These are phyloP conservation scores for Croton setiger DNA, from an alignment of 441 rosid genomes.

Conservation along the genomic window DNA sequence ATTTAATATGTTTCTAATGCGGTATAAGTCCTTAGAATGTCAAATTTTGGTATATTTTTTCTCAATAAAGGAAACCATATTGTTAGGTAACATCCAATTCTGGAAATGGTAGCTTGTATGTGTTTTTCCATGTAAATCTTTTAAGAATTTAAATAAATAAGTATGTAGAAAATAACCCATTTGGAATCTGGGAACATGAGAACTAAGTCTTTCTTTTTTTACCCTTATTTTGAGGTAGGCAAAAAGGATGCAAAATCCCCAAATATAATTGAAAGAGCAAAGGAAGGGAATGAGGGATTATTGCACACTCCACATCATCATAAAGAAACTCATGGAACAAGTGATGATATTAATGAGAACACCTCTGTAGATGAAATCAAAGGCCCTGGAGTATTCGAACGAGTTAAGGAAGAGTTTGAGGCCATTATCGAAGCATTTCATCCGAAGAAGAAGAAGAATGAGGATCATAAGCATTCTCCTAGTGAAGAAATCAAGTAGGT, in stretches of 20 bases:
- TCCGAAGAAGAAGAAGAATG: constrained; percentile 40
- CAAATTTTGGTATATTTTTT: no score
- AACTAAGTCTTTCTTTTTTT: not conserved
- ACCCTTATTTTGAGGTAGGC: constrained; percentile 5
- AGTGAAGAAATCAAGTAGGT: constrained; percentile 11
- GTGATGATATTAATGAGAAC: constrained; percentile 49
- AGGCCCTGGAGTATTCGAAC: constrained; percentile 48
- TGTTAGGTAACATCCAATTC: no score
- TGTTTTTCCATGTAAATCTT: not conserved
- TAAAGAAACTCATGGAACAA: constrained; percentile 52
- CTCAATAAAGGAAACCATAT: no score
- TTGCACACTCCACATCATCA: constrained; percentile 31
- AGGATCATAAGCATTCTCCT: constrained; percentile 11
- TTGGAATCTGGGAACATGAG: not conserved
- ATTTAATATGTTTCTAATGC: not conserved
- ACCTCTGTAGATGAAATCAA: constrained; percentile 44
- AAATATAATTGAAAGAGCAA: constrained; percentile 35
- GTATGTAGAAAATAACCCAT: not conserved
- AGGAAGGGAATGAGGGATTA: constrained; percentile 33
- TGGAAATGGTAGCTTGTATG: not conserved
- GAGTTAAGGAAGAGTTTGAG: constrained; percentile 56
- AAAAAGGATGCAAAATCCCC: constrained; percentile 36
- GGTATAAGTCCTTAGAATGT: not conserved
- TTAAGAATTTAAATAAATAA: not conserved
- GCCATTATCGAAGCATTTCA: constrained; percentile 43